phyloP scores from a whole-genome alignment of 2,329 filamentous ascomycete species.

The Blastomyces parvus region DNA sequence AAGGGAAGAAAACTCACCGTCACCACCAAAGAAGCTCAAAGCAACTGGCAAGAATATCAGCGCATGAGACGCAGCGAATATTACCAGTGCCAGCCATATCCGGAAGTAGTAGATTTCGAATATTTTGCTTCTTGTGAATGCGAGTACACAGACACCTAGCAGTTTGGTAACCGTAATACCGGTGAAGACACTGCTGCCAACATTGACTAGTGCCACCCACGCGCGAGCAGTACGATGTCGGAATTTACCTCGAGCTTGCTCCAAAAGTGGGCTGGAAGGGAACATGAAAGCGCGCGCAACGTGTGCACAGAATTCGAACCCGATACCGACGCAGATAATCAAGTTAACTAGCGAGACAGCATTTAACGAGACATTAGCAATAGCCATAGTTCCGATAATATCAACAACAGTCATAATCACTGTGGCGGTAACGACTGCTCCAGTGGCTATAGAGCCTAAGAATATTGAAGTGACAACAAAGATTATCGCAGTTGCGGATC shows the following conservation, averaged over 20 bases:
- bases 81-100: constrained; percentile 83
- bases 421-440: constrained; percentile 70
- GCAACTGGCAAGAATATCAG: constrained; percentile 86
- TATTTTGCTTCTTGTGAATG: constrained; percentile 94
- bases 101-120: constrained; percentile 99
- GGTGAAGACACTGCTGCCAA: constrained; percentile 87
- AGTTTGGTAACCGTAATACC: constrained; percentile 96
- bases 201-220: constrained; percentile 89
- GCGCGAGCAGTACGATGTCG: constrained; percentile 73
- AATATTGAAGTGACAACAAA: constrained; percentile 69
- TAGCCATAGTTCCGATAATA: constrained; percentile 89
- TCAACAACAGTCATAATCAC: constrained; percentile 91
- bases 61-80: constrained; percentile 81
- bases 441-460: constrained; percentile 74
- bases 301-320: constrained; percentile 95
- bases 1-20: constrained; percentile 44
- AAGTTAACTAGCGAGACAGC: constrained; percentile 93
- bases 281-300: constrained; percentile 95
- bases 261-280: constrained; percentile 71
- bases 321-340: constrained; percentile 93
- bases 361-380: constrained; percentile 81
- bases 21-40: constrained; percentile 73
- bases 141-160: constrained; percentile 79
- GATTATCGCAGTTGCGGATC: constrained; percentile 75
- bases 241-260: constrained; percentile 68